phyloP scores from a whole-genome alignment of 169 alveolate genomes.

The Cryptosporidium parvum region DNA sequence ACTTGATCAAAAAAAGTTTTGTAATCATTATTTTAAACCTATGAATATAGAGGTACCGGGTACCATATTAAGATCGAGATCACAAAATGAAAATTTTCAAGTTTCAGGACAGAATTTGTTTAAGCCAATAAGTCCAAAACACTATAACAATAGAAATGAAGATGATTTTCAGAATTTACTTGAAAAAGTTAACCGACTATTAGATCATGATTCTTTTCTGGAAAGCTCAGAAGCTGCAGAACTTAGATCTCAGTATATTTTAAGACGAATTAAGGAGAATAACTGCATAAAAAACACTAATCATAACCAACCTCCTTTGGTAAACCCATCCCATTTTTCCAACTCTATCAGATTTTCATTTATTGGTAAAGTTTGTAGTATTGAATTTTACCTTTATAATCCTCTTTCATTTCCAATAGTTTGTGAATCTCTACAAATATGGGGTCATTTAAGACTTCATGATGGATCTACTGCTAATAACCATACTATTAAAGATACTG shows the following conservation, averaged over 20 bases:
- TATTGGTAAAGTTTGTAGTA: slow-evolving; percentile 42
- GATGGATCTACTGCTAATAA: slow-evolving; percentile 44
- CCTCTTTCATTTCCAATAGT: slow-evolving; percentile 62
- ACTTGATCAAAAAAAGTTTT: slow-evolving; percentile 36
- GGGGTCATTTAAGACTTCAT: slow-evolving; percentile 61
- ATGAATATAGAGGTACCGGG: neutral
- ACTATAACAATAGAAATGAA: neutral
- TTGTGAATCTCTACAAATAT: slow-evolving; percentile 55
- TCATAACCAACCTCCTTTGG: neutral
- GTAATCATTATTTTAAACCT: slow-evolving; percentile 5
- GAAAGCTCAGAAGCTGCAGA: slow-evolving; percentile 50
- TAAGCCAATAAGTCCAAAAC: neutral
- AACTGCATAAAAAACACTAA: neutral
- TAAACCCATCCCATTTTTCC: slow-evolving; percentile 9
- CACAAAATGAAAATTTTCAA: neutral
- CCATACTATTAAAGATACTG: neutral
- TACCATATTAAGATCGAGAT: neutral
- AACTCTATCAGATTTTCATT: slow-evolving; percentile 28
- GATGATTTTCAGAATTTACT: slow-evolving; percentile 21
- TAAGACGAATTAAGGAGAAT: slow-evolving; percentile 13
- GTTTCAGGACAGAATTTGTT: neutral
- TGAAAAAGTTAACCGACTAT: slow-evolving; percentile 11
- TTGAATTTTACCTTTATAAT: slow-evolving; percentile 46
- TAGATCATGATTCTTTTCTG: slow-evolving; percentile 4
- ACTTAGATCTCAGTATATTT: slow-evolving; percentile 38